Base-by-base conservation (phyloP, 805 yeast genomes). In the Blastobotrys parvus region DNA sequence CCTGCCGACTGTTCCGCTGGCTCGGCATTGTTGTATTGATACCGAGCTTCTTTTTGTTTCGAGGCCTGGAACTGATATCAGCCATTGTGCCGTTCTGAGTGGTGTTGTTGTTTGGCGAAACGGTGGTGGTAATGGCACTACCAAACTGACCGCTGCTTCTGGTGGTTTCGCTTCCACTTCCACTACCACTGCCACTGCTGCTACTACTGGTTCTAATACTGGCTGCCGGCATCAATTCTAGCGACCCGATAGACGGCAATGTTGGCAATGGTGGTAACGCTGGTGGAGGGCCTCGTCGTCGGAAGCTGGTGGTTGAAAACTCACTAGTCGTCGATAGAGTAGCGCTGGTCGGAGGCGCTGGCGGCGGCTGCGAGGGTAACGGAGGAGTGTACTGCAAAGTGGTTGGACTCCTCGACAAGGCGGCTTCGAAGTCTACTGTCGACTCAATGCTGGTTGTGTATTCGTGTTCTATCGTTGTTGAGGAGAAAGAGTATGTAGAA, bases 11-110 rank as follows among this genome's bases (percentile, higher is more conserved):
- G 20, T 16, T 16, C 23, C 17, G 38, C 23, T 35, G 17, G 11
- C 17, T 35, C 21, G 13, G 8, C 8, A 13, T 6, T 6, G 13
- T 21, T 16, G 25, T n/a, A 20, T 41, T 46, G 35, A 49, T 47
- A 11, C 51, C 51, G 32, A 49, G 45, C 41, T 49, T 46, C 43
- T 49, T 49, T 38, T 45, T 49, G 48, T 47, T 49, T 17, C 49
- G 7, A 11, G 29, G 29, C 11, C 29, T 25, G 29, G 29, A 25
- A 25, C 10, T 8, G 10, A 25, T 7, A 7, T 25, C 29, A 17
- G 5, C 21, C 13, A 5, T 19, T 5, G 11, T 17, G 21, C 17
- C 22, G 36, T 5, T 13, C 5, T 31, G 35, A n/a, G 35, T 6
- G 7, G 10, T 16, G 16, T 19, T 16, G 8, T 34, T 16, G 22